These are phyloP conservation scores for Coemansia furcata DNA, from an alignment of 192 early-diverging fungal species.

Conservation along the genomic window DNA sequence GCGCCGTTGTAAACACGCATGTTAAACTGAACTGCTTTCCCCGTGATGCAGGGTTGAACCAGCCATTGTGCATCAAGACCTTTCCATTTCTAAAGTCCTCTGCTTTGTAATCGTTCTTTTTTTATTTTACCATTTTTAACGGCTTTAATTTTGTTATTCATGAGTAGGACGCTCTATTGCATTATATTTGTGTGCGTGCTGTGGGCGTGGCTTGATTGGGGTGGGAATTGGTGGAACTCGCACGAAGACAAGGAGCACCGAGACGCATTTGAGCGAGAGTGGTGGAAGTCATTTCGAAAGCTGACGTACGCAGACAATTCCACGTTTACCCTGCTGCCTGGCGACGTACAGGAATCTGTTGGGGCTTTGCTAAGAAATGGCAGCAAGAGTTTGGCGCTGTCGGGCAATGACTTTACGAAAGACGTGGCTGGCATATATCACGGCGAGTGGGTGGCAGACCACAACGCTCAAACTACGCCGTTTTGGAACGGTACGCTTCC, in stretches of 20 bases:
- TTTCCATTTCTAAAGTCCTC: not conserved
- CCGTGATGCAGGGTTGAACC: no score
- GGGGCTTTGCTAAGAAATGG: slow-evolving; percentile 2
- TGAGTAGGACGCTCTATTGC: not conserved
- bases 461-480: slow-evolving; percentile 1
- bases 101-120: not conserved
- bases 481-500: slow-evolving; percentile 10
- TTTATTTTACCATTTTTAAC: not conserved
- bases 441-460: slow-evolving; percentile 16
- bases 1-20: no score
- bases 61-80: no score
- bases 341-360: slow-evolving; percentile 6
- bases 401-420: not conserved
- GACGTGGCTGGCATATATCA: slow-evolving; percentile 22
- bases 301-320: slow-evolving; percentile 29
- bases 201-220: slow-evolving; percentile 14
- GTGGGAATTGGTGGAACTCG: slow-evolving; percentile 4
- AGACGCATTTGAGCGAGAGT: slow-evolving; percentile 19
- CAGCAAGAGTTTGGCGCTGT: not conserved
- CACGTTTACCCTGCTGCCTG: slow-evolving; percentile 24
- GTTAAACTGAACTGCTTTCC: no score
- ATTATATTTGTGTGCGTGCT: slow-evolving; percentile 7
- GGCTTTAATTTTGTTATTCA: not conserved
- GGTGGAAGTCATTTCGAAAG: slow-evolving; percentile 29
- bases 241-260: slow-evolving; percentile 12